These are phyloP conservation scores for Globisporangium acanthophoron DNA, from an alignment of 352 stramenopile genomes.

Conservation along the genomic window DNA sequence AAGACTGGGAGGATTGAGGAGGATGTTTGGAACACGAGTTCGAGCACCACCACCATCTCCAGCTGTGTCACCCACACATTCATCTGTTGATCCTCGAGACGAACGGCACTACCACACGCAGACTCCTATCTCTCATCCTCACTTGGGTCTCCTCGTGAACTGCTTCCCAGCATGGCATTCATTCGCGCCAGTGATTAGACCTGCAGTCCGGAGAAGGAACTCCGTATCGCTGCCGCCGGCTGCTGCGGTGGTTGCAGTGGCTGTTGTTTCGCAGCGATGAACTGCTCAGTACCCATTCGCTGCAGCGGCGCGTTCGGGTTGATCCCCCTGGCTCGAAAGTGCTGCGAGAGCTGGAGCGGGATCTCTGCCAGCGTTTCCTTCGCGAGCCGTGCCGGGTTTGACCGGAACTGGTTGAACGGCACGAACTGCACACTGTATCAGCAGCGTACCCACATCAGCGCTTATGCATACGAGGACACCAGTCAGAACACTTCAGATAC, in stretches of 20 bases:
- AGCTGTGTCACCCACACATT: no score
- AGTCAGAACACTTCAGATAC: not conserved
- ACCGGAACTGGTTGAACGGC: constrained; percentile 63
- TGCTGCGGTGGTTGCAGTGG: not conserved
- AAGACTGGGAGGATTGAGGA: no score
- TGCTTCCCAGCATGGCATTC: no score
- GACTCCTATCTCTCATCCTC: no score
- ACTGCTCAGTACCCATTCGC: constrained; percentile 40
- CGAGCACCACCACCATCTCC: no score
- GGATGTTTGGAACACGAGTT: no score
- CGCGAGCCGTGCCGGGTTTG: constrained; percentile 47
- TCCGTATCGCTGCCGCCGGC: not conserved
- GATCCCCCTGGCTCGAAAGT: constrained; percentile 57
- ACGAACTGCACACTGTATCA: constrained; percentile 66
- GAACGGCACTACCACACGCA: no score
- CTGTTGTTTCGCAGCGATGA: constrained; percentile 6
- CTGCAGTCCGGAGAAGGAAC: constrained; percentile 4
- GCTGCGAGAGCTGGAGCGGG: constrained; percentile 49
- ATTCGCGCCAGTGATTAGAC: constrained; percentile 1
- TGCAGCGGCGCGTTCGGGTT: constrained; percentile 45
- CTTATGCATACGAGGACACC: not conserved
- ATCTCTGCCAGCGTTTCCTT: constrained; percentile 76
- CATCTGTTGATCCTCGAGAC: no score
- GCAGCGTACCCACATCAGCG: not conserved
- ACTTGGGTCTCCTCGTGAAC: no score